Percentiles rank a stretch among this genome's conserved stretches.
Conservation (phyloP, 768 basidiomycete species). For the Boletus speciosus region DNA sequence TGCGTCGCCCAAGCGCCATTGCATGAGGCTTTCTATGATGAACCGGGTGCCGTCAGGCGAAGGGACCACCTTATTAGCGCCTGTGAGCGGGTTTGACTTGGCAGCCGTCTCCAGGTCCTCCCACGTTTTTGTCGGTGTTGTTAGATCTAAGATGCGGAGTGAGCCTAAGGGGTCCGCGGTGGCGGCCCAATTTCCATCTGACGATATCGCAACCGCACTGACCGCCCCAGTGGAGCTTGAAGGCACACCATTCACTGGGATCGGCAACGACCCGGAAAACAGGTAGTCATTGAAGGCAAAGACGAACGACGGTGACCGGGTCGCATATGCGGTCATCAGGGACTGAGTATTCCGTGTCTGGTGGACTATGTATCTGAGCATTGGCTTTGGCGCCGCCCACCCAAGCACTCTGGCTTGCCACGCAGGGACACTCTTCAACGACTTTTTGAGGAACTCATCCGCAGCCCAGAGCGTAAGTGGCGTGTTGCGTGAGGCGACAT, state of each 20-base stretch:
- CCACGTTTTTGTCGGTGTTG: not conserved
- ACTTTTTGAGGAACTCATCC: not conserved
- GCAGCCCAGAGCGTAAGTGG: not conserved
- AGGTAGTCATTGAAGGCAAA: not conserved
- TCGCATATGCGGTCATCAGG: not conserved
- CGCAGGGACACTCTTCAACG: not conserved
- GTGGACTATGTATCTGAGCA: not conserved
- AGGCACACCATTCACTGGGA: not conserved
- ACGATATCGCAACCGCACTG: slow-evolving; percentile 15
- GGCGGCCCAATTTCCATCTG: slow-evolving; percentile 20
- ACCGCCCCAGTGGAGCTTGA: not conserved
- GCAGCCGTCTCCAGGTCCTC: not conserved
- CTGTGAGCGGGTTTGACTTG: not conserved
- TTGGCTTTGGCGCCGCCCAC: not conserved
- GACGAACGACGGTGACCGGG: slow-evolving; percentile 4
- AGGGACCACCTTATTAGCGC: not conserved
- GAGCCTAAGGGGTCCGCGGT: not conserved
- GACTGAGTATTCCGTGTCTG: not conserved
- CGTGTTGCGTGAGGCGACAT: slow-evolving; percentile 1
- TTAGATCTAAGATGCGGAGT: slow-evolving; percentile 10
- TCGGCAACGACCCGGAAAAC: not conserved
- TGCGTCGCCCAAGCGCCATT: too few species aligned
- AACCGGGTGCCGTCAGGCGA: slow-evolving; percentile 12
- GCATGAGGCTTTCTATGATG: not conserved
- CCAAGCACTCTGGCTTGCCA: slow-evolving; percentile 8